A percentile compares a stretch with the other conserved stretches of the same genome.
phyloP scores from a whole-genome alignment of 163 green algal genomes.

The Coccomyxa subellipsoidea region DNA sequence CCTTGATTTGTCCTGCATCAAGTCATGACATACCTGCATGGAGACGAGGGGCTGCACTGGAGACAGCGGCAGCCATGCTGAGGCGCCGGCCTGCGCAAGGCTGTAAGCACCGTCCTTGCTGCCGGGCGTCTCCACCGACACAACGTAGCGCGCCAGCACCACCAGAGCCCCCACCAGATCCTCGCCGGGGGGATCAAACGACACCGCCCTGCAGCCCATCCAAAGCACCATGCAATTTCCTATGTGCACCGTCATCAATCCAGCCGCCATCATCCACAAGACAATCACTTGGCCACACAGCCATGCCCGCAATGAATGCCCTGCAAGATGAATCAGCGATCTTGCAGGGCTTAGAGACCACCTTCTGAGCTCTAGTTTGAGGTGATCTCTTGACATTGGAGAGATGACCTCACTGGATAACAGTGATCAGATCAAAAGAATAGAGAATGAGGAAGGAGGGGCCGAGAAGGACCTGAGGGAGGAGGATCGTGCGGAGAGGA shows the following conservation, averaged over 20 bases:
- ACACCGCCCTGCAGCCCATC: conserved; percentile 27
- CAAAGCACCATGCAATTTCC: background rate
- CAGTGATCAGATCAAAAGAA: no score
- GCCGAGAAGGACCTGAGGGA: background rate
- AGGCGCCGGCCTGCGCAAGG: conserved; percentile 46
- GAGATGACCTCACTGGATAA: no score
- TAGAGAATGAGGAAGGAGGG: background rate
- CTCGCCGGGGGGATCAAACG: conserved; percentile 64
- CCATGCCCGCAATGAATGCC: no score
- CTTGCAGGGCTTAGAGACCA: no score
- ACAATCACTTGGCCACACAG: no score
- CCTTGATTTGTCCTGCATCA: no score
- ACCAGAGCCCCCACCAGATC: conserved; percentile 64
- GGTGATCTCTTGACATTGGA: no score
- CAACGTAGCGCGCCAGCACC: conserved; percentile 54
- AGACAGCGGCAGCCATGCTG: conserved; percentile 18
- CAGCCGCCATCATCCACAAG: no score
- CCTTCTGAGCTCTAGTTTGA: no score
- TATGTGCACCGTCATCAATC: no score
- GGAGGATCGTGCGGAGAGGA: background rate
- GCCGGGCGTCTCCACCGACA: conserved; percentile 26
- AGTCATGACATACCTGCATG: conserved; percentile 6
- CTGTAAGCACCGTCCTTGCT: background rate
- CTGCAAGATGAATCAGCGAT: no score
- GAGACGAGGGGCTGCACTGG: background rate